Conservation (phyloP, 371 early-diverging fungal genomes). For the Lichtheimia corymbifera region DNA sequence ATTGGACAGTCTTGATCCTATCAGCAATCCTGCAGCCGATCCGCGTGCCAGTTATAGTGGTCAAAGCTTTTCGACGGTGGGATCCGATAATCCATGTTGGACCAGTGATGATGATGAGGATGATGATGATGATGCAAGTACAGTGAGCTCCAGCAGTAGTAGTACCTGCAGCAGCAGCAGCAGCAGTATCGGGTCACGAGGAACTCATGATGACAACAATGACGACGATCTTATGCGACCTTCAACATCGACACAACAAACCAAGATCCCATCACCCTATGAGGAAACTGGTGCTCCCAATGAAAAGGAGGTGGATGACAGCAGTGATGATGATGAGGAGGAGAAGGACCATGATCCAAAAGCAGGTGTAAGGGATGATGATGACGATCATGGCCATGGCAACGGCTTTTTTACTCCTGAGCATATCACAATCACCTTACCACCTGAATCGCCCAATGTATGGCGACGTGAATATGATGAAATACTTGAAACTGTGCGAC, state of each 20-base stretch:
- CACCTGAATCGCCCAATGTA: slow-evolving; percentile 5
- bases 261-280: background rate
- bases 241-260: slow-evolving; percentile 7
- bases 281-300: background rate
- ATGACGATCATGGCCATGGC: no score
- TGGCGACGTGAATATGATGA: slow-evolving; percentile 21
- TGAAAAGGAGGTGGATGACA: background rate
- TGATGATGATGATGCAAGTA: background rate
- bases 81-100: slow-evolving; percentile 18
- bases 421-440: slow-evolving; percentile 5
- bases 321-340: background rate
- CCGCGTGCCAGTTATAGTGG: slow-evolving; percentile 17
- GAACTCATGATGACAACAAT: slow-evolving; percentile 11
- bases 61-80: slow-evolving; percentile 13
- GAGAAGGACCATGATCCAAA: slow-evolving; percentile 2
- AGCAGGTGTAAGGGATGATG: background rate
- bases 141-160: no score
- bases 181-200: no score
- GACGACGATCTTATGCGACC: slow-evolving; percentile 8
- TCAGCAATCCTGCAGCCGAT: slow-evolving; percentile 4
- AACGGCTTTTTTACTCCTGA: background rate
- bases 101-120: background rate
- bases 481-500: slow-evolving; percentile 12
- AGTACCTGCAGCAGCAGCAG: no score
- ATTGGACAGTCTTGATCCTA: slow-evolving; percentile 15